These are phyloP conservation scores for Pythium periplocum DNA, from an alignment of 352 stramenopile species.

Conservation along the genomic window DNA sequence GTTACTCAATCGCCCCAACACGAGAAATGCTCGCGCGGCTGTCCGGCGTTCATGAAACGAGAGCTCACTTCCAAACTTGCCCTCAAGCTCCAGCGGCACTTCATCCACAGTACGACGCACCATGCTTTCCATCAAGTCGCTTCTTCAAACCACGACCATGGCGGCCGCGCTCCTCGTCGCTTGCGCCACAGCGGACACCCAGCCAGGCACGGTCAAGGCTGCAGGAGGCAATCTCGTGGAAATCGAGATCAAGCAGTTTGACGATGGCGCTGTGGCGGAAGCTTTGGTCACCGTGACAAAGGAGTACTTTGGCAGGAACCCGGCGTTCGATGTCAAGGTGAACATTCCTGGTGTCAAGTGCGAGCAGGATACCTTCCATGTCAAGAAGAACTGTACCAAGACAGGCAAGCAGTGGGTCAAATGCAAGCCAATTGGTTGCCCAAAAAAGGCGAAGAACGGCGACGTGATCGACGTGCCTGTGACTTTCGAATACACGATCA, in stretches of 20 bases:
- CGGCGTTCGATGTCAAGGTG: conserved; percentile 1
- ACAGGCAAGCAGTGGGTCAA: conserved; percentile 1
- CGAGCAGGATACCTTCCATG: not conserved
- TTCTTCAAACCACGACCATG: no score
- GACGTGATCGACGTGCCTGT: not conserved
- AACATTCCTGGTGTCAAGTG: conserved; percentile 4
- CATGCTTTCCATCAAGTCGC: no score
- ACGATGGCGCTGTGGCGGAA: not conserved
- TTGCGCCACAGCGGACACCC: no score
- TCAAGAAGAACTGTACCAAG: not conserved
- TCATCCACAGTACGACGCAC: no score
- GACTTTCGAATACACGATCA: conserved; percentile 2
- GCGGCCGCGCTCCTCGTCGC: no score
- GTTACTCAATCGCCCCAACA: no score
- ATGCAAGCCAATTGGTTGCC: conserved; percentile 5
- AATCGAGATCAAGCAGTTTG: conserved; percentile 2
- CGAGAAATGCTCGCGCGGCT: no score
- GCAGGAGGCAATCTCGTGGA: not conserved
- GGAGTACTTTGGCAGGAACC: conserved; percentile 1
- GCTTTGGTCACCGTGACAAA: not conserved
- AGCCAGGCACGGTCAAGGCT: no score
- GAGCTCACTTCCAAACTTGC: no score
- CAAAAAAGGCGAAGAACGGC: conserved; percentile 1
- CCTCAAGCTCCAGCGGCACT: no score
- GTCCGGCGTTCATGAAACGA: no score